Base-by-base conservation (phyloP, 2,329 filamentous ascomycete species). In the Fusarium nygamai region DNA sequence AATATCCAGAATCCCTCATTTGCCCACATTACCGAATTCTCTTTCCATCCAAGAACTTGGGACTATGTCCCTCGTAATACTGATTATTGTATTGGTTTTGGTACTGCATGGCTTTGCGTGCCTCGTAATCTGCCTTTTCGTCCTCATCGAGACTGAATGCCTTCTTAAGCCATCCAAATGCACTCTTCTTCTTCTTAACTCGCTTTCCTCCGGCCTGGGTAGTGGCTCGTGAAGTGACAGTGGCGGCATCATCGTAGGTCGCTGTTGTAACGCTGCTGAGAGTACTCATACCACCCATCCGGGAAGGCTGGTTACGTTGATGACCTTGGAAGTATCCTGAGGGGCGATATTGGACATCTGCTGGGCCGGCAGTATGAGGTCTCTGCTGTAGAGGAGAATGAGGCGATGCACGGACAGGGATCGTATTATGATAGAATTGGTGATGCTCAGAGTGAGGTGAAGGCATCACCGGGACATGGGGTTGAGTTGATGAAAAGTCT, bases 81-180 rank as follows among this genome's bases (percentile, higher is more conserved):
- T 82, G 81, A 64, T 87, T 86, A 1, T 80, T 80, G 14, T 81
- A 80, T 33, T 82, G 81, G 65, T 86, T 86, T 2, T 79, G 81
- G 11, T 82, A 80, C 24, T 86, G 83, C 75, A 85, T 84, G 13
- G 84, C 83, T 77, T 84, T 88, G 65, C 87, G 86, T 51, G 87
- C 86, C 78, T 92, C 89, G 72, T 90, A 92, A 16, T 87, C 86
- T 14, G 86, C 85, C 60, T 86, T 87, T 80, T 92, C 90, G 54
- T 92, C 89, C 29, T 92, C 90, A 69, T 91, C 90, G 33, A 92
- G 81, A 39, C 88, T 88, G 60, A 92, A 92, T 2, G 90, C 90
- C 82, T 92, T 92, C 81, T 92, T 92, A 64, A 92, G 80, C 90
- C 90, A 92, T 5, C 90, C 90, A 77, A 92, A 91, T 3, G 90